These are phyloP conservation scores for Penicillium manginii DNA, from an alignment of 495 filamentous ascomycete species.

Conservation along the genomic window DNA sequence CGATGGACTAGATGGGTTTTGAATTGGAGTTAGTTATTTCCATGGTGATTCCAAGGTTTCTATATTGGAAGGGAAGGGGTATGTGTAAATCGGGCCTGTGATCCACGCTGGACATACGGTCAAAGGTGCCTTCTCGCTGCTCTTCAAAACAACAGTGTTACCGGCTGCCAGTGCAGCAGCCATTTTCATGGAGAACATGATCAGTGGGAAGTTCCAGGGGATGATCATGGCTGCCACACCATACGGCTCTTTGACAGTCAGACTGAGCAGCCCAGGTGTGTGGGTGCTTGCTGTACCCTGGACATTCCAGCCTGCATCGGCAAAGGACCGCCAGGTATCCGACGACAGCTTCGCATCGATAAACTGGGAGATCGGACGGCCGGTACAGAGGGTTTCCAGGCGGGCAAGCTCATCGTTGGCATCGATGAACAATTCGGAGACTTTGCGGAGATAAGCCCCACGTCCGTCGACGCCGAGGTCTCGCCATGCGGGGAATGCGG, in stretches of 20 bases:
- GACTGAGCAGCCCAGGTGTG: constrained; percentile 59
- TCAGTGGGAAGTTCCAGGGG: constrained; percentile 41
- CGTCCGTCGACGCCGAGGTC: constrained; percentile 49
- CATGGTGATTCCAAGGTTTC: background rate
- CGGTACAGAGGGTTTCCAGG: constrained; percentile 43
- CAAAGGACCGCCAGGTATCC: constrained; percentile 31
- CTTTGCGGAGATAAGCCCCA: constrained; percentile 52
- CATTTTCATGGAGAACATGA: constrained; percentile 51
- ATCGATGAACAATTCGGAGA: constrained; percentile 56
- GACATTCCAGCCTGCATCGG: constrained; percentile 33
- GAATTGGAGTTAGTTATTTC: constrained; percentile 28
- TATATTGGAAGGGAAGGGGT: no score
- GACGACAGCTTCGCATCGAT: constrained; percentile 25
- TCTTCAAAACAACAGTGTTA: constrained; percentile 62
- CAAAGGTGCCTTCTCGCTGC: constrained; percentile 61
- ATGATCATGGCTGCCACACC: constrained; percentile 40
- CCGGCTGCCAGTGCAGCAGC: constrained; percentile 61
- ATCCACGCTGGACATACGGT: constrained; percentile 35
- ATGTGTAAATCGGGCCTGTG: no score
- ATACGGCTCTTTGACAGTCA: constrained; percentile 39
- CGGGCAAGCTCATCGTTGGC: constrained; percentile 53
- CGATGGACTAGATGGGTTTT: constrained; percentile 53
- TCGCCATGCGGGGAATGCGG: constrained; percentile 64
- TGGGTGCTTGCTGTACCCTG: constrained; percentile 61
- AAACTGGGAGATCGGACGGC: constrained; percentile 36